Conservation (phyloP, 805 yeast species). For the Starmerella apicola region DNA sequence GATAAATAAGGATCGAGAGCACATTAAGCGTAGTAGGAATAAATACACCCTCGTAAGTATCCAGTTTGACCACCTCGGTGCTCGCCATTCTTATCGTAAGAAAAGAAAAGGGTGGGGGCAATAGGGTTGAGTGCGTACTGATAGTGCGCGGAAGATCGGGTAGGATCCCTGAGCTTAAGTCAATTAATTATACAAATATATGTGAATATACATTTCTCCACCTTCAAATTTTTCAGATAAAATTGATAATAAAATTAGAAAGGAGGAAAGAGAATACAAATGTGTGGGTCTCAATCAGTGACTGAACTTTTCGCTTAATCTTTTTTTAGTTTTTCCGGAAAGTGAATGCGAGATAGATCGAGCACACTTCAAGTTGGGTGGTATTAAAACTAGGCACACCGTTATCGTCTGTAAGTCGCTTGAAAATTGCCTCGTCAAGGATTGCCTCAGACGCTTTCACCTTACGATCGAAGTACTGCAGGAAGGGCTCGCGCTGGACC, state of each 20-base stretch:
- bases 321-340: conserved; percentile 36
- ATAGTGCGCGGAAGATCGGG: no score
- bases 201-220: conserved; percentile 1
- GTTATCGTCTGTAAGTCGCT: conserved; percentile 50
- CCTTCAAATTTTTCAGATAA: no score
- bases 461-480: conserved; percentile 69
- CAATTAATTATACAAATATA: no score
- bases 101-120: no score
- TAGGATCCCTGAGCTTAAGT: no score
- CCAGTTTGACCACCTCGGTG: conserved; percentile 37
- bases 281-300: background rate
- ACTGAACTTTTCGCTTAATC: background rate
- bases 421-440: conserved; percentile 23
- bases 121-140: no score
- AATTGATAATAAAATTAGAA: no score
- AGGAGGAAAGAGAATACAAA: no score
- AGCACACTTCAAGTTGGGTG: conserved; percentile 74
- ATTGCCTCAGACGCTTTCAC: conserved; percentile 36
- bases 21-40: conserved; percentile 90
- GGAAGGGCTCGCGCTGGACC: conserved; percentile 60
- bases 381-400: conserved; percentile 83
- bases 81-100: no score
- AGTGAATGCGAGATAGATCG: conserved; percentile 75
- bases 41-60: conserved; percentile 81
- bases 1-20: conserved; percentile 83